Evolutionary conservation across 139 green algal genomes (phyloP).

Genomic region (Haematococcus lacustris): DNA sequence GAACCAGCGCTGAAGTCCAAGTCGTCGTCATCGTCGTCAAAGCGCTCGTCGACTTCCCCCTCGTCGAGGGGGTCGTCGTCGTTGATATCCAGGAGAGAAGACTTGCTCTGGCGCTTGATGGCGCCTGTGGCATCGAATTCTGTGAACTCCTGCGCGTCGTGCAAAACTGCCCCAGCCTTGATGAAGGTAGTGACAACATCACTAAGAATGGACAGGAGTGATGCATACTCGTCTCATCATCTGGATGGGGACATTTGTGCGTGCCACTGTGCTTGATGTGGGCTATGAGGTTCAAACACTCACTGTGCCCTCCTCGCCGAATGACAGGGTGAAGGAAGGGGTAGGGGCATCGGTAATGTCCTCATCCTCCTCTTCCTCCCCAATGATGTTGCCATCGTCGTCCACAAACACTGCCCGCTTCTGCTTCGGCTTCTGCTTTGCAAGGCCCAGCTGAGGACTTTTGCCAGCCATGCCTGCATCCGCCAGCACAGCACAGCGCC

Average conservation of each 20-base stretch:
- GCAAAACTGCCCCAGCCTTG: too few species aligned
- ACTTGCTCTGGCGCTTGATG: neutral
- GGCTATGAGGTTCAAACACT: too few species aligned
- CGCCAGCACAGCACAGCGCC: too few species aligned
- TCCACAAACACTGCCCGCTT: conserved; percentile 7
- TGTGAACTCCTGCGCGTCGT: conserved; percentile 8
- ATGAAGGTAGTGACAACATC: too few species aligned
- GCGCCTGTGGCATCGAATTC: conserved; percentile 5
- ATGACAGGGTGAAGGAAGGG: conserved; percentile 6
- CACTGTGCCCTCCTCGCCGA: conserved; percentile 8
- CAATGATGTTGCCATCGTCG: conserved; percentile 13
- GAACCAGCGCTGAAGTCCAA: conserved; percentile 6
- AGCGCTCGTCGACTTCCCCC: neutral
- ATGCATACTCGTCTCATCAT: too few species aligned
- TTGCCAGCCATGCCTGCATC: too few species aligned
- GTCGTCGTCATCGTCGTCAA: conserved; percentile 2
- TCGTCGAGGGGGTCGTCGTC: neutral
- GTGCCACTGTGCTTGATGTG: too few species aligned
- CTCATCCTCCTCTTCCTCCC: conserved; percentile 13
- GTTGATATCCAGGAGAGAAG: neutral
- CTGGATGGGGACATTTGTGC: too few species aligned
- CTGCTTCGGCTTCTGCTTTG: too few species aligned
- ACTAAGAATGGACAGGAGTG: too few species aligned
- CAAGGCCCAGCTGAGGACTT: too few species aligned
- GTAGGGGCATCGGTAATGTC: conserved; percentile 3